Evolutionary conservation across 1,284 basidiomycete species (phyloP).

Genomic region (Cryptococcus deneoformans): DNA sequence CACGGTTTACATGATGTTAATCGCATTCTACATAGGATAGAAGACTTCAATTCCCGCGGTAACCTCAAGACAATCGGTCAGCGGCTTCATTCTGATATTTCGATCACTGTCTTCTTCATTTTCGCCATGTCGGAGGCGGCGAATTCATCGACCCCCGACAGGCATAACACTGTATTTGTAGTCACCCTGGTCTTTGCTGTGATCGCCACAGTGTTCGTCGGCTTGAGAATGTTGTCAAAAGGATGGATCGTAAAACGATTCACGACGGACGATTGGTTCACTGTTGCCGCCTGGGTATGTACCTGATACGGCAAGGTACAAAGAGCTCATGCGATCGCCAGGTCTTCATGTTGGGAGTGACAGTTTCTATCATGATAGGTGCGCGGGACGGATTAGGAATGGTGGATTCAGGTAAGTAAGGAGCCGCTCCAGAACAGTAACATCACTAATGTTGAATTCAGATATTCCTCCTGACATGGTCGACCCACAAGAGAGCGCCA

Average conservation of each 20-base stretch:
- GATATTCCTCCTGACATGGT: conserved; percentile 22
- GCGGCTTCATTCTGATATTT: no score
- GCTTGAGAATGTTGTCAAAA: conserved; percentile 40
- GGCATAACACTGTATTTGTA: conserved; percentile 28
- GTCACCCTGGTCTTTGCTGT: conserved; percentile 34
- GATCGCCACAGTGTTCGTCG: conserved; percentile 39
- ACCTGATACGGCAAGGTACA: background rate
- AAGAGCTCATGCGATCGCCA: conserved; percentile 11
- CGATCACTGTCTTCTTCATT: no score
- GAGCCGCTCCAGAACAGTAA: background rate
- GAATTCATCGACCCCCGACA: background rate
- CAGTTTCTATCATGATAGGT: conserved; percentile 34
- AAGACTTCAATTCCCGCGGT: no score
- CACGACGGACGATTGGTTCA: conserved; percentile 40
- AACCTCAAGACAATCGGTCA: no score
- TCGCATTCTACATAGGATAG: no score
- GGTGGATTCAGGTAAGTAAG: conserved; percentile 28
- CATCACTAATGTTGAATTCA: background rate
- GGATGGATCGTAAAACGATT: conserved; percentile 36
- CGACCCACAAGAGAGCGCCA: conserved; percentile 23
- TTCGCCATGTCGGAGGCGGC: no score
- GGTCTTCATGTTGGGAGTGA: conserved; percentile 34
- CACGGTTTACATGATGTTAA: no score
- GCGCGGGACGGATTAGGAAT: conserved; percentile 39
- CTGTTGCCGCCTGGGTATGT: conserved; percentile 45